phyloP scores from a whole-genome alignment of 2,329 filamentous ascomycete species.

The Corniculantispora saksenae region DNA sequence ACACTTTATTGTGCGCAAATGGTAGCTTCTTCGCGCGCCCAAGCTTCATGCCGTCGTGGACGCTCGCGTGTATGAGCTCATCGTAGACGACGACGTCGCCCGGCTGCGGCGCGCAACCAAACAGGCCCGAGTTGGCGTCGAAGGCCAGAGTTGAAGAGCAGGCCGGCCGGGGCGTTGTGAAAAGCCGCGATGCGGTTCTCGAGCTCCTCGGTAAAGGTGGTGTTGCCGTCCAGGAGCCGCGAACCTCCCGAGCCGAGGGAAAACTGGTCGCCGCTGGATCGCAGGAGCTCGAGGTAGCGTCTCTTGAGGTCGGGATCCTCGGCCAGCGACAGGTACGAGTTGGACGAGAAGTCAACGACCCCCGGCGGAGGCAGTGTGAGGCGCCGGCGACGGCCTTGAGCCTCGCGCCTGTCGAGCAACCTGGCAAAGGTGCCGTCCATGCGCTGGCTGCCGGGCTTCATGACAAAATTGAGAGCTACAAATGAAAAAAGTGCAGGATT shows the following conservation, averaged over 20 bases:
- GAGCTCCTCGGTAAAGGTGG: slow-evolving; percentile 42
- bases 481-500: not conserved
- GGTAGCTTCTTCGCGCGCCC: slow-evolving; percentile 54
- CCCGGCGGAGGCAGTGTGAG: slow-evolving; percentile 62
- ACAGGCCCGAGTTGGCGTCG: slow-evolving; percentile 65
- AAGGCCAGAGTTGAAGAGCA: slow-evolving; percentile 63
- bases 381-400: slow-evolving; percentile 42
- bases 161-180: slow-evolving; percentile 45
- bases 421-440: slow-evolving; percentile 32
- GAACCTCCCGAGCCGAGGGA: slow-evolving; percentile 53
- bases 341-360: slow-evolving; percentile 76
- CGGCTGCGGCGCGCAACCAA: slow-evolving; percentile 59
- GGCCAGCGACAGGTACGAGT: slow-evolving; percentile 78
- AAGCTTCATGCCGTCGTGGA: slow-evolving; percentile 73
- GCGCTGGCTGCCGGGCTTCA: slow-evolving; percentile 12
- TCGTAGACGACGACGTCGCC: slow-evolving; percentile 70
- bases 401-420: slow-evolving; percentile 31
- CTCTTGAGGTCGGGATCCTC: slow-evolving; percentile 52
- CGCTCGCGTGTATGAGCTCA: slow-evolving; percentile 74
- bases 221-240: slow-evolving; percentile 55
- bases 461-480: not conserved
- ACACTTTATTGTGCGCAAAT: slow-evolving; percentile 61
- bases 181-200: slow-evolving; percentile 50
- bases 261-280: slow-evolving; percentile 21
- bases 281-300: slow-evolving; percentile 57